Conservation (phyloP, 148 eudicot species). For the Rhododendron henanense region DNA sequence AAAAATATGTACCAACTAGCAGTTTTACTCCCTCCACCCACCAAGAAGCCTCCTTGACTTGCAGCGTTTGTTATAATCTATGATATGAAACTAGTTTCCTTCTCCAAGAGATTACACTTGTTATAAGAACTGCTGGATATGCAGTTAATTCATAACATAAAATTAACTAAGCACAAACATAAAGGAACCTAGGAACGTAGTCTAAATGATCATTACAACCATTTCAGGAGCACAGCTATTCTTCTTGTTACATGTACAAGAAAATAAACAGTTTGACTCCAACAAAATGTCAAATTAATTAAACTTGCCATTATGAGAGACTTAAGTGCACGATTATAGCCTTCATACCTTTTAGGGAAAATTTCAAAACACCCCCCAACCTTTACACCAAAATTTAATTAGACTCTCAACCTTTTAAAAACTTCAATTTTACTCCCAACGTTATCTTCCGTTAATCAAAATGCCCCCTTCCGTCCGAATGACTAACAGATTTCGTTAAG, state of each 20-base stretch:
- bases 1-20: conserved; percentile 1
- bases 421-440: no score
- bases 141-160: background rate
- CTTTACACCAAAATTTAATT: no score
- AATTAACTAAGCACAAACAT: background rate
- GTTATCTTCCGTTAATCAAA: no score
- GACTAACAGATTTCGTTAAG: no score
- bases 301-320: background rate
- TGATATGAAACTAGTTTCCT: background rate
- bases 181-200: background rate
- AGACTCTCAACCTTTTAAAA: no score
- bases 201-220: background rate
- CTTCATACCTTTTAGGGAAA: background rate
- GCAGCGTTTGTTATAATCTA: background rate
- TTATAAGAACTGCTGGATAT: background rate
- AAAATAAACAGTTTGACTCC: background rate
- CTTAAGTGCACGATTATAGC: background rate
- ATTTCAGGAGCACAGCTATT: background rate
- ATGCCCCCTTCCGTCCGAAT: no score
- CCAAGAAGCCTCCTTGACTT: background rate
- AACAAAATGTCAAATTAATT: background rate
- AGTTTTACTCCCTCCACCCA: background rate
- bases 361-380: no score
- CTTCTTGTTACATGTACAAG: background rate
- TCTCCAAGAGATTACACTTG: background rate